These are phyloP conservation scores for Hortiboletus rubellus DNA, from an alignment of 1,284 basidiomycete genomes.

Conservation along the genomic window DNA sequence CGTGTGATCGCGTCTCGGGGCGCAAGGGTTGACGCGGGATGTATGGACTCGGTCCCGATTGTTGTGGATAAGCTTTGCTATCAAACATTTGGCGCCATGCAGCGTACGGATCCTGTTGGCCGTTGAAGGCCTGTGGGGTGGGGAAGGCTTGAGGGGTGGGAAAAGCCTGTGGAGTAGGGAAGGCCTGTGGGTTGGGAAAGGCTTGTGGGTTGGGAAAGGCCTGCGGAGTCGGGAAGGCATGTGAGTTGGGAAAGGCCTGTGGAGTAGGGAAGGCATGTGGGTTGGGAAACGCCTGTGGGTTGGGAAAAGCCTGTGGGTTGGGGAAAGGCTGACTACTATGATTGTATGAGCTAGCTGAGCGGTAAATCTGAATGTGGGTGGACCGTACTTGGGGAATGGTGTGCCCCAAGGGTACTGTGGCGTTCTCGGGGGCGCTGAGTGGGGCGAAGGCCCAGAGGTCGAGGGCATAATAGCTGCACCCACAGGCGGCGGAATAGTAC, in stretches of 20 bases:
- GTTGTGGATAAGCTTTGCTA: conserved; percentile 15
- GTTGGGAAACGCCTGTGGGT: too few relatives aligned
- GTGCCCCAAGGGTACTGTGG: conserved; percentile 20
- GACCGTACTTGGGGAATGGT: conserved; percentile 19
- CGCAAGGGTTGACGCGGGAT: conserved; percentile 24
- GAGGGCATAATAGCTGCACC: conserved; percentile 17
- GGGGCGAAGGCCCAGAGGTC: conserved; percentile 11
- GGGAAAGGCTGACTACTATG: conserved; percentile 9
- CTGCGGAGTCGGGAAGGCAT: too few relatives aligned
- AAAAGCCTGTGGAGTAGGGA: too few relatives aligned
- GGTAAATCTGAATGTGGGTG: not conserved
- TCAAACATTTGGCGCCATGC: conserved; percentile 6
- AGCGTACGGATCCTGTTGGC: conserved; percentile 15
- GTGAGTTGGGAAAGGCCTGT: too few relatives aligned
- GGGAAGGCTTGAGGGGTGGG: not conserved
- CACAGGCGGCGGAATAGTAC: conserved; percentile 28
- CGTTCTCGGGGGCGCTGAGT: not conserved
- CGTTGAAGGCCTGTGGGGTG: not conserved
- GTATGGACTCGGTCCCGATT: conserved; percentile 32
- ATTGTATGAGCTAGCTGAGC: conserved; percentile 3
- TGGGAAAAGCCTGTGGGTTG: not conserved
- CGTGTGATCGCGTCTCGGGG: conserved; percentile 10
- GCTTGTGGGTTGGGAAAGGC: too few relatives aligned
- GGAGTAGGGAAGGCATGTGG: too few relatives aligned
- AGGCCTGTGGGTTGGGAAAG: conserved; percentile 5